Base-by-base conservation (phyloP, 495 filamentous ascomycete genomes). In the Penicillium mononematosum region DNA sequence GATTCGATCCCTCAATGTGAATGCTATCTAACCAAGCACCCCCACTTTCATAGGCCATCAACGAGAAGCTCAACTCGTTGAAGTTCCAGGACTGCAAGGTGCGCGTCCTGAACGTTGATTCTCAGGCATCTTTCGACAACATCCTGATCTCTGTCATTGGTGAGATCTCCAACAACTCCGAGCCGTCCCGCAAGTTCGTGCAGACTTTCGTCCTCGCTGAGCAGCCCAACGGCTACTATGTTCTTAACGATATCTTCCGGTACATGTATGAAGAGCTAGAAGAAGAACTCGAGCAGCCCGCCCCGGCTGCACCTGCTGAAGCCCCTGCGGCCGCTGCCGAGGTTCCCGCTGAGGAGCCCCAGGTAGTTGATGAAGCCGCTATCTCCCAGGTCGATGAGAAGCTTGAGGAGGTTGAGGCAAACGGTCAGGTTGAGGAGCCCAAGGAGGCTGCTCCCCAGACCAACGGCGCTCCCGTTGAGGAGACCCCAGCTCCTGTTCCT, bases 21-120 rank as follows among this genome's bases (percentile, higher is more conserved):
- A 45, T 19, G 16, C 42, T 44, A 8, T 20, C 55, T 61, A 44
- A 61, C 44, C 19, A 27, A 22, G 3, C 9, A 9, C 16, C 16
- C 34, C 52, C 41, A 51, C 25, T 29, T 50, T 39, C 56, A 22
- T 65, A 97, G 93, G 85, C 83, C 17, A 98, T 98, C 75, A 89
- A 91, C 68, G 91, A 98, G 39, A 90, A 89, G 57, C 96, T 98
- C 73, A 91, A 91, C 73, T 77, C 88, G 52, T 84, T 96, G 45
- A 90, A 95, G 59, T 94, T 96, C 80, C 90, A 98, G 68, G 92
- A 98, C 67, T 94, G 91, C 83, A 98, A 98, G 78, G 94, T 98
- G 60, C 90, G 94, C 68, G 90, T 98, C 56, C 88, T 94, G 61
- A 98, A 98, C 66, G 94, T 98, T 63, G 94, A 98, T 74, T 91